Percentiles rank a stretch among this genome's conserved stretches.
These are phyloP conservation scores for Candolleomyces aberdarensis DNA, from an alignment of 768 basidiomycete genomes.

Conservation along the genomic window DNA sequence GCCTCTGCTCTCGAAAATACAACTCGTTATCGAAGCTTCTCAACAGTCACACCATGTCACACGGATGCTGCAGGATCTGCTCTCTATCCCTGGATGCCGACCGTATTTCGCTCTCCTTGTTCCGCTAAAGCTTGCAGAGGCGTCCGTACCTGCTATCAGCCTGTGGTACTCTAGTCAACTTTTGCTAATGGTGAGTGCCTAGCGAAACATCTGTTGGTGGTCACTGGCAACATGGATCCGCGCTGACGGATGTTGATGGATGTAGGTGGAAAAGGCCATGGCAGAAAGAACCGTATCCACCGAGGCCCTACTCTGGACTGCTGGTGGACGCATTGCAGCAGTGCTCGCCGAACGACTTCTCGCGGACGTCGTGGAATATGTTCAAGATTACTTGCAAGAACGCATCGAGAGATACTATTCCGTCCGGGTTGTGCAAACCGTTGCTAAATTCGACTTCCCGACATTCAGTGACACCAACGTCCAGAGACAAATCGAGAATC, in stretches of 20 bases:
- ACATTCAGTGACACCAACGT: slow-evolving; percentile 65
- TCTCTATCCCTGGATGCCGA: slow-evolving; percentile 48
- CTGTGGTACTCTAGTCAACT: slow-evolving; percentile 72
- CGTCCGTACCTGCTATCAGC: slow-evolving; percentile 60
- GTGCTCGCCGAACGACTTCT: slow-evolving; percentile 45
- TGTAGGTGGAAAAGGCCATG: slow-evolving; percentile 63
- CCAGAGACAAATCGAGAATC: slow-evolving; percentile 47
- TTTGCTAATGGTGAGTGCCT: slow-evolving; percentile 51
- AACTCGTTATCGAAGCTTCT: slow-evolving; percentile 43
- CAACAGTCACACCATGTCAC: slow-evolving; percentile 57
- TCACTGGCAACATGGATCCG: neutral
- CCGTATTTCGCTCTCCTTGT: slow-evolving; percentile 46
- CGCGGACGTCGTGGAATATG: slow-evolving; percentile 30
- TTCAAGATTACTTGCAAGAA: slow-evolving; percentile 49
- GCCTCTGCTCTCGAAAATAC: slow-evolving; percentile 42
- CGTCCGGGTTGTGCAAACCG: slow-evolving; percentile 58
- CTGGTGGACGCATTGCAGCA: slow-evolving; percentile 53
- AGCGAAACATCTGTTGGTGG: too few relatives aligned
- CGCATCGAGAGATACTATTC: slow-evolving; percentile 63
- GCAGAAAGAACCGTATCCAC: slow-evolving; percentile 61
- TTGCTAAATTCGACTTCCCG: slow-evolving; percentile 73
- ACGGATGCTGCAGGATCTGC: slow-evolving; percentile 64
- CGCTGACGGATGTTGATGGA: neutral
- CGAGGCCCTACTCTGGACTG: slow-evolving; percentile 49
- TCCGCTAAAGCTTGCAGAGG: slow-evolving; percentile 34